Evolutionary conservation across 2,329 filamentous ascomycete species (phyloP), one percentile per base, ranked within the genome.

Genomic region (Penicillium sp.): DNA sequence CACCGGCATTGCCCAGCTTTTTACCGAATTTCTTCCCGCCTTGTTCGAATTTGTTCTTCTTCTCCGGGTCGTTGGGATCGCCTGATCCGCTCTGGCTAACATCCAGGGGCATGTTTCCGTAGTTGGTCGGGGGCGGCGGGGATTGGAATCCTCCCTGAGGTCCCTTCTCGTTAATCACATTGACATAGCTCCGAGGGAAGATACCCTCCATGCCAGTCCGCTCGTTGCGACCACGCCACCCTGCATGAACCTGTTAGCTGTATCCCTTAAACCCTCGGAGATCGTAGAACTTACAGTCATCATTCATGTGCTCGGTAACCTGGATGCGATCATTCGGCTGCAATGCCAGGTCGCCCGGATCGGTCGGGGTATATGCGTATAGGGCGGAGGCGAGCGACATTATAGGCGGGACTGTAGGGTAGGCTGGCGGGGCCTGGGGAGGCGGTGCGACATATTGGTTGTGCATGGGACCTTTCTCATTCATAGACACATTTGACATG

Each of bases 11-110:
- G 27, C 93, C 93, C 67, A 93, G 72, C 80, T 97, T 97, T 84
- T 95, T 96, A 61, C 93, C 92, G 74, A 97, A 89, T 78, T 97
- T 97, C 85, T 96, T 96, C 49, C 90, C 91, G 49, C 86, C 83
- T 73, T 90, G 81, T 57, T 85, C 81, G 13, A 86, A 77, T 77
- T 94, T 94, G 68, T 78, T 80, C 8, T 74, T 79, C 7, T 74
- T 75, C 62, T 70, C 75, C 61, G 75, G 77, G 53, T 70, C 76
- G 18, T 57, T 70, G 69, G 46, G 70, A 70, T 58, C 60, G 64
- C 49, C 74, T 70, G 47, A 79, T 45, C 78, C 78, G 34, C 65
- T 63, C 64, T 90, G 80, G 30, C 85, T 84, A 3, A 94, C 83
- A 37, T 89, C 89, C 74, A 94, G 83, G 52, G 91, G 91, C 74